phyloP scores from a whole-genome alignment of 2,329 filamentous ascomycete genomes.

The Alternaria sp. region DNA sequence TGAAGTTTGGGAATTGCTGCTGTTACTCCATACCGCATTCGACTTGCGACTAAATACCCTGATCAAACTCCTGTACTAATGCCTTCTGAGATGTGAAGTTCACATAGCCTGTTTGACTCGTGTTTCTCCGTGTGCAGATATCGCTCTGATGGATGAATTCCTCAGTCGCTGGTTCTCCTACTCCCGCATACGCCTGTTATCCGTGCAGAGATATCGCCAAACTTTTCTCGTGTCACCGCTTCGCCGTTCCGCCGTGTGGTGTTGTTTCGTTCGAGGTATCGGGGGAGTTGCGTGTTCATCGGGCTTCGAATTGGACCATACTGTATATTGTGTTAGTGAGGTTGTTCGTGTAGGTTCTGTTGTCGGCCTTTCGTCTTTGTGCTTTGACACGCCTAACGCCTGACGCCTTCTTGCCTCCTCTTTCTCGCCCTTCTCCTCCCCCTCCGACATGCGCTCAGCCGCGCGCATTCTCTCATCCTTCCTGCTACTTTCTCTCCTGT shows the following conservation, averaged over 20 bases:
- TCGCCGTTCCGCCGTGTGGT: neutral
- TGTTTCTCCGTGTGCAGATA: neutral
- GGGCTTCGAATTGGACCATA: conserved; percentile 98
- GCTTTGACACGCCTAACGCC: neutral
- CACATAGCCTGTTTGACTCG: rapidly evolving
- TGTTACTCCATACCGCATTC: neutral
- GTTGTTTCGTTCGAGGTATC: neutral
- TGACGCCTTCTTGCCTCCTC: neutral
- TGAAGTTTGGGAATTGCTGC: neutral
- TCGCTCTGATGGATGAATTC: neutral
- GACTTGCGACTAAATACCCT: too few species aligned
- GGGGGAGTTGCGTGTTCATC: conserved; percentile 56
- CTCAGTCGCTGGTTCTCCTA: neutral
- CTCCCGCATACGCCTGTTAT: neutral
- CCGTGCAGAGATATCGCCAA: too few species aligned
- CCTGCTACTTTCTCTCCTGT: neutral
- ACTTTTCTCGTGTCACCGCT: too few species aligned
- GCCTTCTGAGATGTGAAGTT: neutral
- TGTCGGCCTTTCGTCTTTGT: neutral
- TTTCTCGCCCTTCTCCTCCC: too few species aligned
- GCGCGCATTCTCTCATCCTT: neutral
- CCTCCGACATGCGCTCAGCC: too few species aligned
- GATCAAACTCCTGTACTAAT: neutral
- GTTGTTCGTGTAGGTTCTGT: neutral
- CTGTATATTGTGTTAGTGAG: conserved; percentile 47